These are phyloP conservation scores for Solanum lignicaule DNA, from an alignment of 257 asterid genomes.

Conservation along the genomic window DNA sequence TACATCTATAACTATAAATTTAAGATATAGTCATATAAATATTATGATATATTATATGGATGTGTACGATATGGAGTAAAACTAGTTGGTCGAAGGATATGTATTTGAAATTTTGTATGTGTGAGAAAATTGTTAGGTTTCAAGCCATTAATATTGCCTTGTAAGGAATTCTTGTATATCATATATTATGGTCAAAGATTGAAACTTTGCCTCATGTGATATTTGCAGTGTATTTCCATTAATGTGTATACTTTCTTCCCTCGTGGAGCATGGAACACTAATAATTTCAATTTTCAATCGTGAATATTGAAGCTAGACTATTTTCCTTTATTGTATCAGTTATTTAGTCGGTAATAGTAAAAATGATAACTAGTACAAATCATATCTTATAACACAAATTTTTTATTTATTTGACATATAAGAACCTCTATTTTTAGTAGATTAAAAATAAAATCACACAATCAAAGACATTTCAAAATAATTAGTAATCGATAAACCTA, in stretches of 20 bases:
- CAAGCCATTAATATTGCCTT: neutral
- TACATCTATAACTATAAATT: too few relatives aligned
- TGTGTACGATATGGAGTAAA: too few relatives aligned
- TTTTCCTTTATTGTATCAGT: neutral
- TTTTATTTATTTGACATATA: too few relatives aligned
- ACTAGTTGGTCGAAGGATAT: neutral
- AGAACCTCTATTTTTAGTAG: too few relatives aligned
- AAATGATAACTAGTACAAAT: neutral
- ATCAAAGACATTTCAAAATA: too few relatives aligned
- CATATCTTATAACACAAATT: accelerated
- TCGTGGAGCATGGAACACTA: neutral
- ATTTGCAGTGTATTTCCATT: neutral
- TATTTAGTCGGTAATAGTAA: neutral
- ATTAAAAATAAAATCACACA: too few relatives aligned
- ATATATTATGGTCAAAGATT: neutral
- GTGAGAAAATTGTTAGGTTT: neutral
- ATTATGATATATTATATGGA: too few relatives aligned
- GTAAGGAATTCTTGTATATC: neutral
- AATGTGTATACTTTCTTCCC: neutral
- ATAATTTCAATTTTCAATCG: neutral
- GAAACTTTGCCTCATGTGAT: neutral
- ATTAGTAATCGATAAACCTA: too few relatives aligned
- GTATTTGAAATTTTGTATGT: neutral
- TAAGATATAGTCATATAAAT: too few relatives aligned
- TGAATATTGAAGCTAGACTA: neutral